Percentiles rank a stretch among this genome's conserved stretches.
These are phyloP conservation scores for Nitzschia sp. DNA, from an alignment of 108 stramenopile species.

Conservation along the genomic window DNA sequence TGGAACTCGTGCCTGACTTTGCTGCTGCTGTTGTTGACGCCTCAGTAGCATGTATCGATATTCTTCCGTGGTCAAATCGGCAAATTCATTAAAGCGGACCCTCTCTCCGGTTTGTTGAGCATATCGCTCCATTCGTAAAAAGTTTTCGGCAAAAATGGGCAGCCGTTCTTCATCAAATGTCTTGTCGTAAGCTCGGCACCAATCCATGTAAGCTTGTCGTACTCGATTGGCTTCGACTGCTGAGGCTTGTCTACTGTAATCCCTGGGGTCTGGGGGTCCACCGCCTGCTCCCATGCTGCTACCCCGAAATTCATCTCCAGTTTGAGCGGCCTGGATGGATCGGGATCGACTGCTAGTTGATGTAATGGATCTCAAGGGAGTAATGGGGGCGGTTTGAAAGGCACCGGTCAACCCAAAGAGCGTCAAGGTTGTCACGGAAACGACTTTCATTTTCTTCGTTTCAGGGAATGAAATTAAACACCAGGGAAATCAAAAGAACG, in stretches of 20 bases:
- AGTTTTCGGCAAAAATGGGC: slow-evolving; percentile 22
- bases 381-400: no score
- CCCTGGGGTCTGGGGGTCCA: background rate
- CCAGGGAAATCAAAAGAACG: no score
- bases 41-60: slow-evolving; percentile 6
- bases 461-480: no score
- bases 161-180: slow-evolving; percentile 21
- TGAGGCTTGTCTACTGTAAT: background rate
- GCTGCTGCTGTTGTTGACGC: background rate
- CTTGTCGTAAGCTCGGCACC: slow-evolving; percentile 15
- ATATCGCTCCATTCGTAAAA: slow-evolving; percentile 13
- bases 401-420: no score
- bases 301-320: background rate
- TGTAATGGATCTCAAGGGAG: no score
- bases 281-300: background rate
- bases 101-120: slow-evolving; percentile 18
- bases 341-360: no score
- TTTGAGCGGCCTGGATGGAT: slow-evolving; percentile 1
- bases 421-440: no score
- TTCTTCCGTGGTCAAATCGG: slow-evolving; percentile 27
- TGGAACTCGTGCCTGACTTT: background rate
- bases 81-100: slow-evolving; percentile 19
- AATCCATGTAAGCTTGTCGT: slow-evolving; percentile 12
- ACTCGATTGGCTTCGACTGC: background rate
- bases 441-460: no score